These are phyloP conservation scores for Dendrobium huoshanense DNA, from an alignment of 106 monocot species.

Conservation along the genomic window DNA sequence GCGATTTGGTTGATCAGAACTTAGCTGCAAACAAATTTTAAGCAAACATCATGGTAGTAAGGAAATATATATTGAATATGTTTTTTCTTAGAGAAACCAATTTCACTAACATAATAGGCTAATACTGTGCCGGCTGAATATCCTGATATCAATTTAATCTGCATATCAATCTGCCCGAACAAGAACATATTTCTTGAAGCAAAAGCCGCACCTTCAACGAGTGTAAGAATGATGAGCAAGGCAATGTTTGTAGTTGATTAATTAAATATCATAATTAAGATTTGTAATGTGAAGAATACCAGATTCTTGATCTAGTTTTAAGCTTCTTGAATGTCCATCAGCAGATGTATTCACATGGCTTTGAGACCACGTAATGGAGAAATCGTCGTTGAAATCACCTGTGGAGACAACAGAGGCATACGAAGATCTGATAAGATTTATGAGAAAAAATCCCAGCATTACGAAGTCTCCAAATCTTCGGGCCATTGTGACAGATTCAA, in stretches of 20 bases:
- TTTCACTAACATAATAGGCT: slow-evolving; percentile 41
- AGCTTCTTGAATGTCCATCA: slow-evolving; percentile 37
- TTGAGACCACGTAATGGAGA: slow-evolving; percentile 52
- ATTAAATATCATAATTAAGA: too few species aligned
- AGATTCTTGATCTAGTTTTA: slow-evolving; percentile 50
- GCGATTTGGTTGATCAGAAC: slow-evolving; percentile 17
- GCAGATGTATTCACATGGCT: slow-evolving; percentile 44
- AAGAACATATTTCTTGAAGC: slow-evolving; percentile 39
- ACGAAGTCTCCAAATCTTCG: not conserved
- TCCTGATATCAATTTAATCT: slow-evolving; percentile 44
- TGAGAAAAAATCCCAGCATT: not conserved
- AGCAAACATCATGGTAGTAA: too few species aligned
- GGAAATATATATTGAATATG: not conserved
- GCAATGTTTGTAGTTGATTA: not conserved
- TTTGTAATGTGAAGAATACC: slow-evolving; percentile 16
- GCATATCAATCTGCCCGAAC: slow-evolving; percentile 43
- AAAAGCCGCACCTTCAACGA: slow-evolving; percentile 22
- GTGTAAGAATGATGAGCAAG: not conserved
- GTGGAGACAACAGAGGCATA: slow-evolving; percentile 38
- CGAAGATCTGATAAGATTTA: slow-evolving; percentile 5
- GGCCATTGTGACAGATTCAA: not conserved
- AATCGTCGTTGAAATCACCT: slow-evolving; percentile 42
- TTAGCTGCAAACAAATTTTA: slow-evolving; percentile 8
- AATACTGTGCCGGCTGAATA: slow-evolving; percentile 52
- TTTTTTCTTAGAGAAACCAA: not conserved